phyloP scores from a whole-genome alignment of 129 eudicot genomes.

The Flaveria bidentis region DNA sequence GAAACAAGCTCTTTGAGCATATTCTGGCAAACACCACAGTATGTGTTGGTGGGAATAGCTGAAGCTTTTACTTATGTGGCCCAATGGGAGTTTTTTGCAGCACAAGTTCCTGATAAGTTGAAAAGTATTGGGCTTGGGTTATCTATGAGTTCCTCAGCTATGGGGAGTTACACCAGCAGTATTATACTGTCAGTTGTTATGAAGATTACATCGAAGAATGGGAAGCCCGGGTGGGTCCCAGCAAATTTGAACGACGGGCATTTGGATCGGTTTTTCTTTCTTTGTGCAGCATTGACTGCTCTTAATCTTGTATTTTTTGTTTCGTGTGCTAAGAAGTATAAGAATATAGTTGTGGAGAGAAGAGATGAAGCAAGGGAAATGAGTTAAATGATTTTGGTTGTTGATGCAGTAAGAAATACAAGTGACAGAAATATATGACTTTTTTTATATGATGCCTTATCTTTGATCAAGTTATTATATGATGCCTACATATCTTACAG shows the following conservation, averaged over 20 bases:
- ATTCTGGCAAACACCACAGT: constrained; percentile 70
- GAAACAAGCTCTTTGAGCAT: constrained; percentile 59
- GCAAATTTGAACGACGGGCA: constrained; percentile 63
- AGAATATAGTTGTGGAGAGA: constrained; percentile 55
- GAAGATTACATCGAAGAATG: constrained; percentile 57
- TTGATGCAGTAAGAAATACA: constrained; percentile 31
- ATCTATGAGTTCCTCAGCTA: constrained; percentile 63
- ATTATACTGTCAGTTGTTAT: constrained; percentile 50
- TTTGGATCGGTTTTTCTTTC: constrained; percentile 59
- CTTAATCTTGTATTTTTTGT: constrained; percentile 51
- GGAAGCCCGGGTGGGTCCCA: constrained; percentile 66
- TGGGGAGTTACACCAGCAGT: constrained; percentile 58
- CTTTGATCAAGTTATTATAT: constrained; percentile 8
- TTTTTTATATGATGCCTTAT: constrained; percentile 12
- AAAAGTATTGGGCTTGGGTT: constrained; percentile 67
- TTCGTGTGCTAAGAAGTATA: constrained; percentile 60
- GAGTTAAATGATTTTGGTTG: constrained; percentile 21
- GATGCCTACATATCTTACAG: no score
- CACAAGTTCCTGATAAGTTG: constrained; percentile 64
- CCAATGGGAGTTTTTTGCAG: constrained; percentile 65
- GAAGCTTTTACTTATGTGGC: constrained; percentile 68
- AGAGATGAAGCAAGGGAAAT: constrained; percentile 46
- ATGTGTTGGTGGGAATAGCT: constrained; percentile 63
- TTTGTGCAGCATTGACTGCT: constrained; percentile 62
- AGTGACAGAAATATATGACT: constrained; percentile 31